Evolutionary conservation across 2,329 filamentous ascomycete species (phyloP).

Genomic region (Clonostachys solani): DNA sequence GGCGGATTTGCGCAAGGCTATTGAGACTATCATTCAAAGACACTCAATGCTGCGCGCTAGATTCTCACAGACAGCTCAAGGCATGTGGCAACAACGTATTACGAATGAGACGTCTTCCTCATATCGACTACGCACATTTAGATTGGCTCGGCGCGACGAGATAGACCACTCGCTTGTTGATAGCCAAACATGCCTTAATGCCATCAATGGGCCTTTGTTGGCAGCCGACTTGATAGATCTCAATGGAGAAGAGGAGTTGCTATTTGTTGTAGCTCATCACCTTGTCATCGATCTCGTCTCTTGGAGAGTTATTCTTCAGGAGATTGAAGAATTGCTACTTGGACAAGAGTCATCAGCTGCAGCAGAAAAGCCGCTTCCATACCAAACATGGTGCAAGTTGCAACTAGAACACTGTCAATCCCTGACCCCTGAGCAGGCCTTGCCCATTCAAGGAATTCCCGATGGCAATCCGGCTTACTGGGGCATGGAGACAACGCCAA

Average conservation of each 20-base stretch:
- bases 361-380: slow-evolving; percentile 14
- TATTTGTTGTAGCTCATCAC: slow-evolving; percentile 30
- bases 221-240: slow-evolving; percentile 7
- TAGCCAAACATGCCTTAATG: slow-evolving; percentile 3
- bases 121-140: background rate
- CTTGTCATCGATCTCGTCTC: slow-evolving; percentile 39
- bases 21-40: slow-evolving; percentile 2
- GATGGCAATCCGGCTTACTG: slow-evolving; percentile 14
- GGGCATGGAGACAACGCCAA: slow-evolving; percentile 11
- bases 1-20: background rate
- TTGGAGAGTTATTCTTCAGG: slow-evolving; percentile 36
- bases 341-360: slow-evolving; percentile 3
- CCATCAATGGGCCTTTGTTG: slow-evolving; percentile 7
- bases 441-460: slow-evolving; percentile 6
- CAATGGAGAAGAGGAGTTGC: slow-evolving; percentile 4
- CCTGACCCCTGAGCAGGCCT: slow-evolving; percentile 16
- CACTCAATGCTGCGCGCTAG: slow-evolving; percentile 9
- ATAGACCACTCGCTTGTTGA: background rate
- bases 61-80: slow-evolving; percentile 1
- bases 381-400: slow-evolving; percentile 29
- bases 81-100: slow-evolving; percentile 2
- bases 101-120: background rate
- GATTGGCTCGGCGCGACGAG: background rate
- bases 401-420: slow-evolving; percentile 22
- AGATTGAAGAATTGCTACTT: slow-evolving; percentile 32